Conservation (phyloP, 2,329 filamentous ascomycete genomes). For the Colletotrichum orbiculare region DNA sequence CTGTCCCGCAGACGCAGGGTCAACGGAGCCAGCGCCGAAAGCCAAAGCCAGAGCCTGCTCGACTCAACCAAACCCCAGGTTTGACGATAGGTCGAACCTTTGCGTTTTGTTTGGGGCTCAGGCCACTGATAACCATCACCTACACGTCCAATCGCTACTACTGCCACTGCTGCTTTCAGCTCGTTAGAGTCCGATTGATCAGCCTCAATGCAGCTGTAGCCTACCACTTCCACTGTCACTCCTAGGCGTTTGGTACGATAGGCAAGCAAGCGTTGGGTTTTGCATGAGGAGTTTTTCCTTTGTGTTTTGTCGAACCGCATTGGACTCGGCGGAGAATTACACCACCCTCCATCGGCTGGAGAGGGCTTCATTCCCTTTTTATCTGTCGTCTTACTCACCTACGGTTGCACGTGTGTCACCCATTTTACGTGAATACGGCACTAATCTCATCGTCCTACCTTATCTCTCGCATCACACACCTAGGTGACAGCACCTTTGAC, state of each 20-base stretch:
- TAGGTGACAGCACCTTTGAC: conserved; percentile 1
- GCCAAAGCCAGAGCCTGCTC: background rate
- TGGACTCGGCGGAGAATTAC: background rate
- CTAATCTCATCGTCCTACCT: conserved; percentile 4
- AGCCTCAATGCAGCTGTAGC: conserved; percentile 23
- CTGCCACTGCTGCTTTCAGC: background rate
- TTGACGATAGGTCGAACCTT: too few relatives aligned
- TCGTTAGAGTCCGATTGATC: conserved; percentile 19
- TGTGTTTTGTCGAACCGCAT: conserved; percentile 1
- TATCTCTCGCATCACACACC: conserved; percentile 1
- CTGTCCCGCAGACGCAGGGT: background rate
- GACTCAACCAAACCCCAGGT: too few relatives aligned
- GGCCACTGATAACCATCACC: conserved; percentile 7
- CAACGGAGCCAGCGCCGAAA: background rate
- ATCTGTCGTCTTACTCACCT: background rate
- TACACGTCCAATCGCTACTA: conserved; percentile 1
- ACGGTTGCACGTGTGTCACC: conserved; percentile 14
- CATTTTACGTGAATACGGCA: conserved; percentile 20
- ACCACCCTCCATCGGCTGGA: conserved; percentile 7
- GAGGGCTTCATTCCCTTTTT: conserved; percentile 12
- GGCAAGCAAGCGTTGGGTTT: conserved; percentile 4
- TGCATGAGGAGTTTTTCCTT: conserved; percentile 10
- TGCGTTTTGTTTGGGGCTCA: conserved; percentile 3
- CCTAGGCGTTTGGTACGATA: conserved; percentile 5
- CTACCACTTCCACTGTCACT: conserved; percentile 1